phyloP scores from a whole-genome alignment of 2,329 filamentous ascomycete species.

The Cladorrhinum sp. region DNA sequence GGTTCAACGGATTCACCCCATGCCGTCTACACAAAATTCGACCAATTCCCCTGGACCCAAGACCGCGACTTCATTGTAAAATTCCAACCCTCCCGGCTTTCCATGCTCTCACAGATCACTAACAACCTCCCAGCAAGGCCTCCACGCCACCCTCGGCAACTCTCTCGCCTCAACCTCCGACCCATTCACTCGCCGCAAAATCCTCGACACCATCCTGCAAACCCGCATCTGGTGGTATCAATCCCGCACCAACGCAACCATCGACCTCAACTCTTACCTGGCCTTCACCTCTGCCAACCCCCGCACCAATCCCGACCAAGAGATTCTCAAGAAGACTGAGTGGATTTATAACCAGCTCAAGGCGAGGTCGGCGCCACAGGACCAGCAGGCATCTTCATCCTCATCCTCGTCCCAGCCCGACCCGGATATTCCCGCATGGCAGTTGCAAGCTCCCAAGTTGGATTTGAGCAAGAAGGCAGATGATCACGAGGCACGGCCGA shows the following conservation, averaged over 20 bases:
- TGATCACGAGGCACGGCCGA: constrained; percentile 4
- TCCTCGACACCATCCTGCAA: constrained; percentile 55
- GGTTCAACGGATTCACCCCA: neutral
- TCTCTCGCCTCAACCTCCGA: constrained; percentile 13
- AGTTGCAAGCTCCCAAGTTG: constrained; percentile 47
- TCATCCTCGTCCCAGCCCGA: neutral
- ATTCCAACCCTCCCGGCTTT: neutral
- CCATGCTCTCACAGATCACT: constrained; percentile 3
- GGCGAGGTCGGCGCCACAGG: neutral
- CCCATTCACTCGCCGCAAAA: constrained; percentile 28
- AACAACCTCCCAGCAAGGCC: constrained; percentile 25
- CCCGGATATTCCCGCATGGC: constrained; percentile 40
- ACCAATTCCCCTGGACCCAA: constrained; percentile 64
- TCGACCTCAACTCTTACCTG: constrained; percentile 25
- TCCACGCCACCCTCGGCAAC: constrained; percentile 26
- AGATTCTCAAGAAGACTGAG: constrained; percentile 26
- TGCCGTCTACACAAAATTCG: constrained; percentile 57
- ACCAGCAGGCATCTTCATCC: neutral
- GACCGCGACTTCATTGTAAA: constrained; percentile 68
- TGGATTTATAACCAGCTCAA: constrained; percentile 27
- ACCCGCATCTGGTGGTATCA: constrained; percentile 47
- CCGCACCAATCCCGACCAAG: constrained; percentile 14
- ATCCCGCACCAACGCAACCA: constrained; percentile 19
- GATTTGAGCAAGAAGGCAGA: constrained; percentile 45
- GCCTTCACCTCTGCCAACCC: constrained; percentile 8